Conservation (phyloP, 495 filamentous ascomycete genomes). For the Aspergillus ostianus region DNA sequence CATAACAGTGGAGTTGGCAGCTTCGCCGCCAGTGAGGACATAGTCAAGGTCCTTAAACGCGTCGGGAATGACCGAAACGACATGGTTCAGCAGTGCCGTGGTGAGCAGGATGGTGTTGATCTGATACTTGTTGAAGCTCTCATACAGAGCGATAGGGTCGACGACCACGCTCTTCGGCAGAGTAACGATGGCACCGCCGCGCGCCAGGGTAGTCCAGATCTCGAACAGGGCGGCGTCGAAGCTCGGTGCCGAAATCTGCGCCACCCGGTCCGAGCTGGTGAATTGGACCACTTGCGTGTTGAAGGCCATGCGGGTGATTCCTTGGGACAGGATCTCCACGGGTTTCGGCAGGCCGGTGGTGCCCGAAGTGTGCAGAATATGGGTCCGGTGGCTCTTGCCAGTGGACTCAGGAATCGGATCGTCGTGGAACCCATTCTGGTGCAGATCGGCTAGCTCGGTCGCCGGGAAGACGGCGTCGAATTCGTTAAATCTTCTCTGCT, state of each 20-base stretch:
- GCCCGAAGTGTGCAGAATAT: neutral
- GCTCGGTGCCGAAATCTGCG: neutral
- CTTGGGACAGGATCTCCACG: neutral
- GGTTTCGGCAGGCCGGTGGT: slow-evolving; percentile 1
- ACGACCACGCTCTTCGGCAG: neutral
- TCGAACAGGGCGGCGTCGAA: neutral
- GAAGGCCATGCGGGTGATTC: neutral
- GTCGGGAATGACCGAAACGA: neutral
- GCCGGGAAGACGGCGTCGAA: neutral
- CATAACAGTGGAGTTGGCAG: neutral
- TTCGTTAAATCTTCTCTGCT: neutral
- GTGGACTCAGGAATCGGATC: neutral
- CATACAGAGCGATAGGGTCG: neutral
- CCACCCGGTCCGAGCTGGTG: neutral
- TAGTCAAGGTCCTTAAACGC: neutral
- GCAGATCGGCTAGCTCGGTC: neutral
- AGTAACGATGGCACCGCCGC: neutral
- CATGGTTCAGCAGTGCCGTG: neutral
- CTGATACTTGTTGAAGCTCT: neutral
- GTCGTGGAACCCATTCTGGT: neutral
- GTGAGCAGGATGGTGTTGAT: neutral
- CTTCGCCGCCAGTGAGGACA: neutral
- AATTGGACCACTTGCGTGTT: neutral
- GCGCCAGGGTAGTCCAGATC: neutral
- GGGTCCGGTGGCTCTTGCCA: neutral